Evolutionary conservation across 164 flowering plant species (phyloP), one percentile per base, ranked within the genome.

Genomic region (Brasenia schreberi): DNA sequence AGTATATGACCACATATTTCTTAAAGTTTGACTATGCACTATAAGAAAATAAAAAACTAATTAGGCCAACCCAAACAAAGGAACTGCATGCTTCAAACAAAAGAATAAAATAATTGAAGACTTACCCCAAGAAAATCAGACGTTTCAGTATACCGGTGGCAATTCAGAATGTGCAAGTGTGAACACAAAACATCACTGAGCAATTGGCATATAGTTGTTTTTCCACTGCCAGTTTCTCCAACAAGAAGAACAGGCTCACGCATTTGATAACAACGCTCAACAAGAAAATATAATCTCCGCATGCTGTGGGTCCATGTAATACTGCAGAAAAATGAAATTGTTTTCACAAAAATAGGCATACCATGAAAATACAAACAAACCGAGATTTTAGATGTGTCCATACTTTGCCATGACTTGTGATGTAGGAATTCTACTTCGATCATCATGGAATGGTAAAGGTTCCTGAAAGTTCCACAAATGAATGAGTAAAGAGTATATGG

Each of bases 161-260:
- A 95, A 73, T 95, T 95, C 79, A 95, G 73, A 69, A 87, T 86
- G 71, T 86, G 89, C 18, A 95, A 75, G 53, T 78, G 83, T 23
- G 77, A 82, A 18, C 76, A 72, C 80, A 84, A 70, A 42, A 70
- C 58, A 23, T 56, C 42, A 74, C 96, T 88, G 70, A 95, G 78
- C 66, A 92, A 66, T 77, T 95, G 97, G 63, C 97, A 90, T 59
- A 88, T 87, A 56, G 97, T 88, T 14, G 99, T 95, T 77, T 95
- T 95, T 61, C 99, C 99, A 65, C 97, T 96, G 71, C 97, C 97
- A 63, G 99, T 95, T 79, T 92, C 99, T 62, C 99, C 99, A 78
- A 95, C 94, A 73, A 95, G 97, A 49, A 95, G 94, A 19, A 95
- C 97, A 66, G 99, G 99, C 71, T 95, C 97, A 62, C 86, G 87